Conservation (phyloP, 768 basidiomycete species). For the Inosperma sp. region DNA sequence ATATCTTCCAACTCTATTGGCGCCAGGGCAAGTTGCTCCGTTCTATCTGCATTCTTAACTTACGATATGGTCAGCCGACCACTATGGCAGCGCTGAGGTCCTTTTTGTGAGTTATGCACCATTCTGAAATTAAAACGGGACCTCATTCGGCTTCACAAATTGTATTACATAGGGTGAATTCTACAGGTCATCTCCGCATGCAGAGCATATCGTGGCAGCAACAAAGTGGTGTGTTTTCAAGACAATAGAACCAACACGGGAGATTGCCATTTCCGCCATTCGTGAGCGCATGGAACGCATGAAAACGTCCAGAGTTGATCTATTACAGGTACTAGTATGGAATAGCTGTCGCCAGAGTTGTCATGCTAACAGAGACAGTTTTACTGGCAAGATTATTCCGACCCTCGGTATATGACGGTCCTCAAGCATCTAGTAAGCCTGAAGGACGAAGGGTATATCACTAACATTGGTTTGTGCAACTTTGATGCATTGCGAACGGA, state of each 20-base stretch:
- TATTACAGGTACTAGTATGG: conserved; percentile 55
- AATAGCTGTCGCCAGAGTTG: neutral
- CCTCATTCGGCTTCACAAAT: neutral
- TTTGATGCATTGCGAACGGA: conserved; percentile 73
- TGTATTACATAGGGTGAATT: conserved; percentile 58
- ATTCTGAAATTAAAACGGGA: conserved; percentile 3
- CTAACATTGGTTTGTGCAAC: conserved; percentile 72
- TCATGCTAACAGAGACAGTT: conserved; percentile 43
- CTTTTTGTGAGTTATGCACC: conserved; percentile 56
- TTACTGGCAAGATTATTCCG: conserved; percentile 72
- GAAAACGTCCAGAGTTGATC: conserved; percentile 54
- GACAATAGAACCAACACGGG: conserved; percentile 43
- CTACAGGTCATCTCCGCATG: conserved; percentile 39
- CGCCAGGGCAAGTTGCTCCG: conserved; percentile 26
- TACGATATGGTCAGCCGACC: conserved; percentile 53
- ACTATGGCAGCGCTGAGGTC: conserved; percentile 81
- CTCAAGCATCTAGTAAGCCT: conserved; percentile 54
- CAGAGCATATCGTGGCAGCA: conserved; percentile 54
- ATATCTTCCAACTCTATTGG: neutral
- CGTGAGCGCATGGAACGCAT: conserved; percentile 69
- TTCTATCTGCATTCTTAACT: neutral
- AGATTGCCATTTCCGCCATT: conserved; percentile 57
- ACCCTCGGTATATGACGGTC: conserved; percentile 40
- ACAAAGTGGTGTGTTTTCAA: conserved; percentile 88
- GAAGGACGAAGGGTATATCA: conserved; percentile 55